phyloP scores from a whole-genome alignment of 2,329 filamentous ascomycete species.

The Nemania bipapillata region DNA sequence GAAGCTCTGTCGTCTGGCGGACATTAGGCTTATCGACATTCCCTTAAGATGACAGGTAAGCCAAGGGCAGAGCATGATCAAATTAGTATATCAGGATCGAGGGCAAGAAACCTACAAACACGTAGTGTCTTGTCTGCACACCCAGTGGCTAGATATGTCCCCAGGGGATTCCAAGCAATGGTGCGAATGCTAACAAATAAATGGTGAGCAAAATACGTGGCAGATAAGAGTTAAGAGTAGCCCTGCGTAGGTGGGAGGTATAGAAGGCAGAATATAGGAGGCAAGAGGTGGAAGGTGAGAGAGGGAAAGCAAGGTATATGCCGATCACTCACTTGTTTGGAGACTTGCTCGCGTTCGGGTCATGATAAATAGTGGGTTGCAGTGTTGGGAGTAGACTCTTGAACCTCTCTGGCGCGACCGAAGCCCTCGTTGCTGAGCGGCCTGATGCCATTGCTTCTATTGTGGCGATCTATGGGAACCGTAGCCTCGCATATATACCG shows the following conservation, averaged over 20 bases:
- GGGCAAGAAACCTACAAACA: slow-evolving; percentile 67
- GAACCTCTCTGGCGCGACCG: slow-evolving; percentile 51
- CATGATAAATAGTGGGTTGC: slow-evolving; percentile 51
- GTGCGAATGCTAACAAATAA: slow-evolving; percentile 70
- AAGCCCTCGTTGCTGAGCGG: slow-evolving; percentile 45
- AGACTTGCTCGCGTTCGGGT: slow-evolving; percentile 47
- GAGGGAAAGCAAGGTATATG: neutral
- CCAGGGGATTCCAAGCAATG: slow-evolving; percentile 89
- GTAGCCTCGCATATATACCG: neutral
- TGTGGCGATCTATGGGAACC: neutral
- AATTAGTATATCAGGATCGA: neutral
- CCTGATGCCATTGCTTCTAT: slow-evolving; percentile 44
- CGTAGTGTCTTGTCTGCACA: slow-evolving; percentile 75
- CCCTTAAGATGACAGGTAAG: slow-evolving; percentile 58
- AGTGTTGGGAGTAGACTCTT: slow-evolving; percentile 49
- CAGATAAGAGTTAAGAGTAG: neutral
- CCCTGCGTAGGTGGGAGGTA: too few species aligned
- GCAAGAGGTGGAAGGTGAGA: too few species aligned
- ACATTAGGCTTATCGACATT: slow-evolving; percentile 80
- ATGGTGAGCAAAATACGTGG: neutral
- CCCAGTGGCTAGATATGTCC: slow-evolving; percentile 85
- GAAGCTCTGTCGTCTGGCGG: slow-evolving; percentile 79
- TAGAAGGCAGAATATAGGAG: neutral
- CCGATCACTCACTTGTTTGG: slow-evolving; percentile 47
- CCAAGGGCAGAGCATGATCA: neutral